A percentile compares a stretch with the other conserved stretches of the same genome.
Evolutionary conservation across 371 early-diverging fungal species (phyloP).

Genomic region (Lichtheimia hyalospora): DNA sequence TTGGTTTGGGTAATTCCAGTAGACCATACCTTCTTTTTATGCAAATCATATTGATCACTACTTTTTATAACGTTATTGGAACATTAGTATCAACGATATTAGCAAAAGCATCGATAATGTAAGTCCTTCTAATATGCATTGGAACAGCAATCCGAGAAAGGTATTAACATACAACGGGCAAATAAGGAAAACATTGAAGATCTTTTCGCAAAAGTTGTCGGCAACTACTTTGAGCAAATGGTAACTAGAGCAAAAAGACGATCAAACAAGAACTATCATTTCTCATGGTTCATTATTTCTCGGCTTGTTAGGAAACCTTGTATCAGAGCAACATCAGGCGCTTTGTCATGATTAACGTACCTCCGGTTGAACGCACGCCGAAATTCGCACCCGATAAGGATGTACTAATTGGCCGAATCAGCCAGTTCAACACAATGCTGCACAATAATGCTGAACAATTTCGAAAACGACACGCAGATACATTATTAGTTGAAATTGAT

Average conservation of each 20-base stretch:
- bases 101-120: not conserved
- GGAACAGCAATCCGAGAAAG: too few relatives aligned
- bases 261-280: too few relatives aligned
- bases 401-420: not conserved
- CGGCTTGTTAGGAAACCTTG: not conserved
- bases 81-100: constrained; percentile 7
- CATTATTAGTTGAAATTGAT: not conserved
- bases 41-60: not conserved
- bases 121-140: too few relatives aligned
- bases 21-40: too few relatives aligned
- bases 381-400: not conserved
- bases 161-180: too few relatives aligned
- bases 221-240: constrained; percentile 1
- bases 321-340: not conserved
- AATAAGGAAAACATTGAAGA: not conserved
- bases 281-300: not conserved
- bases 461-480: not conserved
- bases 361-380: constrained; percentile 6
- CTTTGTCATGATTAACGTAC: constrained; percentile 6
- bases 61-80: not conserved
- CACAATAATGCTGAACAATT: not conserved
- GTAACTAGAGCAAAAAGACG: not conserved
- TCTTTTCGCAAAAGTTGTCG: not conserved
- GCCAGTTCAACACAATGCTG: not conserved
- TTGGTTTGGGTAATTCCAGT: not conserved